Percentiles rank a stretch among this genome's conserved stretches.
Conservation (phyloP, 129 eudicot species). For the Pittosporum tobira region DNA sequence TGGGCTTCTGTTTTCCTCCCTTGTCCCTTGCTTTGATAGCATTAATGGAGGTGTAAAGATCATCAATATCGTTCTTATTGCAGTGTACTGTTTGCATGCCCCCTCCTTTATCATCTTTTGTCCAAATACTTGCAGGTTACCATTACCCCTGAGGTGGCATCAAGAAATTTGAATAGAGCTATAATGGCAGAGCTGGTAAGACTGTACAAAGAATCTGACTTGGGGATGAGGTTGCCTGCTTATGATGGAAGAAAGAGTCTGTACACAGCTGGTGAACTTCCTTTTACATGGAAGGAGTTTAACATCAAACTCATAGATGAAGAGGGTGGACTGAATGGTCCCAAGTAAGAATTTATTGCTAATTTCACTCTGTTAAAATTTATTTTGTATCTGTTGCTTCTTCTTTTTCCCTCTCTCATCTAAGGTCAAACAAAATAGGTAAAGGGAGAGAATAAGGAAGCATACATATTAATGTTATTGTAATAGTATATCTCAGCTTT, state of each 20-base stretch:
- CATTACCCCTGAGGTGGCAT: conserved; percentile 74
- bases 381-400: neutral
- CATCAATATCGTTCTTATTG: conserved; percentile 26
- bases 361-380: neutral
- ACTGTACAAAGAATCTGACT: conserved; percentile 64
- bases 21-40: conserved; percentile 25
- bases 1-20: conserved; percentile 11
- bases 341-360: conserved; percentile 40
- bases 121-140: conserved; percentile 41
- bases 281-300: conserved; percentile 73
- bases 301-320: conserved; percentile 54
- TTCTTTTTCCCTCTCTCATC: too few relatives aligned
- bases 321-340: conserved; percentile 54
- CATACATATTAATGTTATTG: too few relatives aligned
- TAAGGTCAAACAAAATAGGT: neutral
- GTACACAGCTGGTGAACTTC: conserved; percentile 91
- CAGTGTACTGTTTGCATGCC: neutral
- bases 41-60: conserved; percentile 22
- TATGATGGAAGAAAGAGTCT: conserved; percentile 91
- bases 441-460: neutral
- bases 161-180: conserved; percentile 61
- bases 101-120: conserved; percentile 1
- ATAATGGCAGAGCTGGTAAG: conserved; percentile 75
- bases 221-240: conserved; percentile 81
- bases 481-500: neutral